A percentile compares a stretch with the other conserved stretches of the same genome.
These are phyloP conservation scores for Spinacia oleracea DNA, from an alignment of 179 eudicot genomes.

Conservation along the genomic window DNA sequence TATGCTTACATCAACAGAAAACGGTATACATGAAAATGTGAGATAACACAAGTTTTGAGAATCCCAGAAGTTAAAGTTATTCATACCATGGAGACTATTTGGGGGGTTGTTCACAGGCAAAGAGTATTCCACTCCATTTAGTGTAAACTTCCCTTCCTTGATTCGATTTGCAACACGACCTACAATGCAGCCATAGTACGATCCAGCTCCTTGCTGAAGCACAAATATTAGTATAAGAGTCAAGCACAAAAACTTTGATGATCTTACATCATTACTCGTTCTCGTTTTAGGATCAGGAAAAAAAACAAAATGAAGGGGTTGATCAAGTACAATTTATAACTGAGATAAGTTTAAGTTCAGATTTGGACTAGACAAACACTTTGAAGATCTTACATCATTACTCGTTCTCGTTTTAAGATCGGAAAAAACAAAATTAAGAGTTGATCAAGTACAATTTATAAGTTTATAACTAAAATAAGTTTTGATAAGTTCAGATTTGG, in stretches of 20 bases:
- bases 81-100: conserved; percentile 87
- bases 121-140: conserved; percentile 65
- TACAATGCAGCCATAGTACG: conserved; percentile 87
- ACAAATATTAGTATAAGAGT: neutral
- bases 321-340: too few relatives aligned
- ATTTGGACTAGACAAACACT: too few relatives aligned
- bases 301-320: too few relatives aligned
- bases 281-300: too few relatives aligned
- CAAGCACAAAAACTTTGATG: neutral
- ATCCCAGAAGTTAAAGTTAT: conserved; percentile 10
- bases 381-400: neutral
- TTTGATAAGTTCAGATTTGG: too few relatives aligned
- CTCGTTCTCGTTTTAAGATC: neutral
- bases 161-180: conserved; percentile 98
- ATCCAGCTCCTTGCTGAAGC: conserved; percentile 72
- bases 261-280: neutral
- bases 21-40: too few relatives aligned
- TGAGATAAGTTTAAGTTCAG: too few relatives aligned
- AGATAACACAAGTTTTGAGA: neutral
- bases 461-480: too few relatives aligned
- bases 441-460: too few relatives aligned
- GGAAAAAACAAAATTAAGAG: too few relatives aligned
- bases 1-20: neutral
- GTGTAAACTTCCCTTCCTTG: conserved; percentile 81
- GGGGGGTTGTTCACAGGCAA: conserved; percentile 84